These are phyloP conservation scores for Metschnikowia aberdeeniae DNA, from an alignment of 805 yeast genomes.

Conservation along the genomic window DNA sequence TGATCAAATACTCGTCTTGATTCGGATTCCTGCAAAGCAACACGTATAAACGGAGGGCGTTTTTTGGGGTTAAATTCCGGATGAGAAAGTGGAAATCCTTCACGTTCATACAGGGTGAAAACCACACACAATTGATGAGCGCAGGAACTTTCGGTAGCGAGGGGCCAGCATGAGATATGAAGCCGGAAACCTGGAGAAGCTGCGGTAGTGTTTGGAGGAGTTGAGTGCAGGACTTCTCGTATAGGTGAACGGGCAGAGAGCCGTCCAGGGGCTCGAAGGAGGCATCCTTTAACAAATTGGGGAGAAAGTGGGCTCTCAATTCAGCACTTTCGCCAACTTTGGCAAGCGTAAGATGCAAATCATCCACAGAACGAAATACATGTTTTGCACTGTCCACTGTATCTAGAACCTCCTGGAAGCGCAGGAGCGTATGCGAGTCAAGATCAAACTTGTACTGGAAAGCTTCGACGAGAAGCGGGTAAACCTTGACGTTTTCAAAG, in stretches of 20 bases:
- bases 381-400: neutral
- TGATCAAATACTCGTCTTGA: slow-evolving; percentile 1
- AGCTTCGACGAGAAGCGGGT: slow-evolving; percentile 18
- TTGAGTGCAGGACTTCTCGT: neutral
- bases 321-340: neutral
- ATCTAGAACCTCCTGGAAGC: neutral
- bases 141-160: neutral
- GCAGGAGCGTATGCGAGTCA: neutral
- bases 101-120: neutral
- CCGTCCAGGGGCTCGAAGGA: neutral
- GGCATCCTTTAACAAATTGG: neutral
- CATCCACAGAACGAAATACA: neutral
- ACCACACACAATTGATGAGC: neutral
- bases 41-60: neutral
- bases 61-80: neutral
- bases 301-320: neutral
- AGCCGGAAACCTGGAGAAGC: neutral
- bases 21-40: neutral
- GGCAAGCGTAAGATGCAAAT: neutral
- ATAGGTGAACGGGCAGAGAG: neutral
- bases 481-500: slow-evolving; percentile 13
- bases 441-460: slow-evolving; percentile 15
- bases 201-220: neutral
- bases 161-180: neutral
- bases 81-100: neutral